Percentiles rank a stretch among this genome's conserved stretches.
Evolutionary conservation across 2,329 filamentous ascomycete genomes (phyloP).

Genomic region (Chaetomium strumarium): DNA sequence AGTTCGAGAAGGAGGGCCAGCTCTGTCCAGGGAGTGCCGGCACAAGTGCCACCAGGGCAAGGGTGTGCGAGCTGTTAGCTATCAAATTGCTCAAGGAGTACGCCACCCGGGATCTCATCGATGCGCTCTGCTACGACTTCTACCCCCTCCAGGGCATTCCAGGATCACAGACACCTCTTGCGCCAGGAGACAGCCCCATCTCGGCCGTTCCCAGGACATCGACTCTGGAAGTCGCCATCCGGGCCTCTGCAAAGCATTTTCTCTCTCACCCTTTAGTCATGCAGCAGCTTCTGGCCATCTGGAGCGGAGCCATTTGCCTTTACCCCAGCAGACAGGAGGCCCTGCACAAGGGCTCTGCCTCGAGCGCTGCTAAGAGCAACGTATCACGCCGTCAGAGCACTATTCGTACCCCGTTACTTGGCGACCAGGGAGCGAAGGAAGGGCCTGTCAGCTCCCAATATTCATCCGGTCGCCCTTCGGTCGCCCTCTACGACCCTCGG

Average conservation of each 20-base stretch:
- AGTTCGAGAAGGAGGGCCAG: constrained; percentile 84
- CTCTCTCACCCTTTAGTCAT: constrained; percentile 87
- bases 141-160: constrained; percentile 80
- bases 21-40: constrained; percentile 78
- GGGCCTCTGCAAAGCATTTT: constrained; percentile 87
- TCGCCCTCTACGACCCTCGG: constrained; percentile 81
- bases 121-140: constrained; percentile 92
- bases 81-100: constrained; percentile 89
- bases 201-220: constrained; percentile 70
- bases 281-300: constrained; percentile 93
- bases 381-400: constrained; percentile 34
- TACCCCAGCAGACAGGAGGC: constrained; percentile 82
- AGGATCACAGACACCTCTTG: constrained; percentile 36
- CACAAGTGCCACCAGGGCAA: constrained; percentile 74
- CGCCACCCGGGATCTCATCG: constrained; percentile 81
- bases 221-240: constrained; percentile 86
- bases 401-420: constrained; percentile 47
- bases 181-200: constrained; percentile 39
- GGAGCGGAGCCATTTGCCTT: constrained; percentile 93
- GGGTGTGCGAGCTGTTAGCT: constrained; percentile 84
- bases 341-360: constrained; percentile 50
- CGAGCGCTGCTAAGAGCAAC: constrained; percentile 16
- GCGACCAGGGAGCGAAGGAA: constrained; percentile 31
- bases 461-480: constrained; percentile 57
- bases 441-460: constrained; percentile 27